Evolutionary conservation across 805 yeast genomes (phyloP), one percentile per base, ranked within the genome.

Genomic region (Gaillardinia entomophila): DNA sequence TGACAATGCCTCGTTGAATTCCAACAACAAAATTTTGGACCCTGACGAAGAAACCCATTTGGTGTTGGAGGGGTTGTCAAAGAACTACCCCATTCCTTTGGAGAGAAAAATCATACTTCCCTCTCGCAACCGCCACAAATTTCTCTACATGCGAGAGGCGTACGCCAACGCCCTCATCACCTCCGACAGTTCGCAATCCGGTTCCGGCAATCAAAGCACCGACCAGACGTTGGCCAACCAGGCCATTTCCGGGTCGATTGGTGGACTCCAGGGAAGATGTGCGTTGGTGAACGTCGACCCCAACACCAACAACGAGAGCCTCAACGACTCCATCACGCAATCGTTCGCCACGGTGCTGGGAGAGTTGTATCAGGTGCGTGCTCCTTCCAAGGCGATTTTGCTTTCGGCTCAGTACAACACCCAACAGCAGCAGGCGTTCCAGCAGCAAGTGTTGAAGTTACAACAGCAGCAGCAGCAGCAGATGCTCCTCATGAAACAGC

Each of bases 41-140:
- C 90, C 94, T 6, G 96, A 89, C 51, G 95, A 88, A 50, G 98
- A 92, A 49, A 86, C 96, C 2, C 87, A 84, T 30, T 84, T 82
- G 42, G 97, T 92, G 3, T 62, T 92, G 50, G 88, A 85, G 41
- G 97, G 97, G 15, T 87, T 90, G 14, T 72, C 83, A 11, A 71
- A 84, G 45, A 80, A 89, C 23, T 71, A 76, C 36, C 89, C 96
- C 2, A 66, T 81, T 42, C 98, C 98, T 2, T 60, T 92, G 37
- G 97, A 88, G 50, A 59, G 86, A 23, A 77, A 78, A 33, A 79
- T 79, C 7, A 51, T 84, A 2, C 62, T 83, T 42, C 88, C 97
- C 3, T 72, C 82, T 0, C 66, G 83, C 31, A 61, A 79, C 33
- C 74, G 95, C 40, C 79, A 79, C 19, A 72, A 78, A 36, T 86